phyloP scores from a whole-genome alignment of 2,329 filamentous ascomycete species.

The Aspergillus ochraceoroseus region DNA sequence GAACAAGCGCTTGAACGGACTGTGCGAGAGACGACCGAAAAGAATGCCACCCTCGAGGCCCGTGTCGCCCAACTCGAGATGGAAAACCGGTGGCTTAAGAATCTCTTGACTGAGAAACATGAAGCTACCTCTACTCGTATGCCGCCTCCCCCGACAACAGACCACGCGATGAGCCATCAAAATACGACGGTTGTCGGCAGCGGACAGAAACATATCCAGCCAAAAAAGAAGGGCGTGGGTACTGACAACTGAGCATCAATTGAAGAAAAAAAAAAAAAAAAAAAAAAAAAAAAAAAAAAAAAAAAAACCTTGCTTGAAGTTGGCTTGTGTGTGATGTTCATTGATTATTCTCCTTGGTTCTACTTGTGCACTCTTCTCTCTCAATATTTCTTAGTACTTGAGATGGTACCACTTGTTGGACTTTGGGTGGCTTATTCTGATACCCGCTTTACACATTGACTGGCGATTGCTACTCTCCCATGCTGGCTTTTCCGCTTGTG shows the following conservation, averaged over 20 bases:
- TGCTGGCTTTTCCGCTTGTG: constrained; percentile 8
- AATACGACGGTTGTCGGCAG: constrained; percentile 17
- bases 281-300: no score
- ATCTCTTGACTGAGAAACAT: constrained; percentile 76
- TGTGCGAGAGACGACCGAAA: constrained; percentile 77
- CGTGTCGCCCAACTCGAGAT: constrained; percentile 73
- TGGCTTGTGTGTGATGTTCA: constrained; percentile 8
- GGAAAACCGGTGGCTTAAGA: constrained; percentile 78
- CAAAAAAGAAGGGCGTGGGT: constrained; percentile 39
- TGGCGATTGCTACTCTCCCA: background rate
- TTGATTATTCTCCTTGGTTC: constrained; percentile 5
- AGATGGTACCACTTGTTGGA: no score
- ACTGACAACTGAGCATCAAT: constrained; percentile 27
- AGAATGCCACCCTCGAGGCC: constrained; percentile 67
- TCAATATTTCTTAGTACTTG: constrained; percentile 7
- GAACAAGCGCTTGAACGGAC: constrained; percentile 78
- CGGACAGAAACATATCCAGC: constrained; percentile 38
- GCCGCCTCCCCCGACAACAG: constrained; percentile 25
- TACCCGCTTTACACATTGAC: constrained; percentile 4
- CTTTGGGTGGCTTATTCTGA: constrained; percentile 8
- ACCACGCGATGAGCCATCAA: constrained; percentile 22
- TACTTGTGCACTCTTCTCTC: background rate
- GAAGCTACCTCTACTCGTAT: constrained; percentile 33
- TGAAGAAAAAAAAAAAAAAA: constrained; percentile 4
- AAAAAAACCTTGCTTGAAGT: no score